Evolutionary conservation across 1,284 basidiomycete genomes (phyloP), one percentile per base, ranked within the genome.

Genomic region (Stygiomarasmius scandens): DNA sequence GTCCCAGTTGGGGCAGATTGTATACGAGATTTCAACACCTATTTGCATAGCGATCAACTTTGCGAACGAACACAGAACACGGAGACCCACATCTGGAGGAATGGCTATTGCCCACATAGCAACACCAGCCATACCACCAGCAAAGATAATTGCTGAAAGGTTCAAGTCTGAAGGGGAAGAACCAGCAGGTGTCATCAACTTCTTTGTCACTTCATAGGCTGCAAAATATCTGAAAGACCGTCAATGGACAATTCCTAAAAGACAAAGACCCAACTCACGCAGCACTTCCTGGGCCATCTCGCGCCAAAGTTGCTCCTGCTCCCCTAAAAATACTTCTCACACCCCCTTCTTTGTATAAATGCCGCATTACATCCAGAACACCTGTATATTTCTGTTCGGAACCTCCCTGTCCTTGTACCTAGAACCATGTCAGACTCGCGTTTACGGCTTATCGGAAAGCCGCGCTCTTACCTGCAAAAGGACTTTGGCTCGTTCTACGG

Each of bases 31-130:
- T 99, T 99, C 70, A 99, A 78, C 27, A 95, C 93, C 93, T 96
- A 32, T 11, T 54, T 55, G 25, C n/a, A n/a, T n/a, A n/a, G n/a
- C 55, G 47, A 49, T 32, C 60, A 34, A 32, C 1, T 46, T 25
- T n/a, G 20, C 16, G 29, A 10, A 36, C 8, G 16, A 19, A n/a
- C 22, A 43, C 38, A 32, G 29, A 32, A 6, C 12, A 22, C 49
- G 27, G 48, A 44, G 2, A 77, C 91, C 63, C 67, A 94, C 95
- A 75, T 98, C 95, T 49, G 95, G 95, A 53, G 95, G 95, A 64
- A 98, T 96, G 29, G 92, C 95, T 64, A 97, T 81, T 32, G 92
- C 82, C 96, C 96, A 98, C 97, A 99, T 99, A 47, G 95, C 95
- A 34, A 99, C 87, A 68, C 97, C 97, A 8, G 97, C 97, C 54